Base-by-base conservation (phyloP, 805 yeast species). In the Myxozyma mucilagina region DNA sequence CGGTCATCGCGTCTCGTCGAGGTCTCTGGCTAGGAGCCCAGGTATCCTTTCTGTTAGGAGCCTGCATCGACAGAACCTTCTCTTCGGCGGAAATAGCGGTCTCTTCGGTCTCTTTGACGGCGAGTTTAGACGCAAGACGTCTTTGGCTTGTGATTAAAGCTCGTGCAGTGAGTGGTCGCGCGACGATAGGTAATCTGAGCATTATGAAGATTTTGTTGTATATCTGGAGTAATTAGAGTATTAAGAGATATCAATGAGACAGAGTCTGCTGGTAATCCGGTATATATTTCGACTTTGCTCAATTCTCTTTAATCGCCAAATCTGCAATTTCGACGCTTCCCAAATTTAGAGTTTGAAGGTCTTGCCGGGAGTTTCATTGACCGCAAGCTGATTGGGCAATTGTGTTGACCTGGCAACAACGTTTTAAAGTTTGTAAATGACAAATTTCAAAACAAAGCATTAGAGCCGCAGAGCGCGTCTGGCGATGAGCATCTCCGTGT, bases 21-120 rank as follows among this genome's bases (percentile, higher is more conserved):
- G 85, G 77, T 56, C 77, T 80, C 76, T 90, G 96, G 5, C 85
- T 79, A 8, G 77, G 75, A 0, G 96, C 84, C 96, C 96, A 90
- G 11, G 88, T 79, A 13, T 74, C 78, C 7, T 75, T 76, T 66
- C 91, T 79, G 75, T 90, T 90, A 50, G 96, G 96, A 0, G 96
- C 89, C 76, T 88, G 96, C 67, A 80, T 66, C 44, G 55, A 36
- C 44, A 47, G 32, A 6, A 53, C 64, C 43, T 56, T 52, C 38
- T 56, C 56, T 35, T 63, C 60, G 34, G 43, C 63, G 20, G 65
- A 35, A 18, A 51, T 14, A 29, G 59, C 56, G 14, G 42, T 35
- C 1, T 57, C 51, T 42, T 50, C 47, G 42, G 48, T 24, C 24
- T 39, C 35, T 20, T 59, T 31, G 9, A 47, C 53, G 14, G 52